Evolutionary conservation across 345 rosid genomes (phyloP).

Genomic region (Arabis hirsuta): DNA sequence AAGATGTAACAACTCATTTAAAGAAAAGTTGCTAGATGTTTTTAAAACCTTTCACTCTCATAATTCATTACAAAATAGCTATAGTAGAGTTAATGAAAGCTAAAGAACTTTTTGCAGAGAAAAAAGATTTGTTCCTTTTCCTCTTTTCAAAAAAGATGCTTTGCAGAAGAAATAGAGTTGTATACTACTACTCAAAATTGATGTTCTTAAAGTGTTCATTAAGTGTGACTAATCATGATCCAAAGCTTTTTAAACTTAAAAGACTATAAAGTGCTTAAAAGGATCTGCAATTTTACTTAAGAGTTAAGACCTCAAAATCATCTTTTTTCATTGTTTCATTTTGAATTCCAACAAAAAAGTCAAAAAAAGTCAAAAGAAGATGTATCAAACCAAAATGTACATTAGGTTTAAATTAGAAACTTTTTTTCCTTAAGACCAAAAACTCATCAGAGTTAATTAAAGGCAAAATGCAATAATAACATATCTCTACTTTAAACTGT

Average conservation of each 20-base stretch:
- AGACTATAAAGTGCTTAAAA: slow-evolving; percentile 17
- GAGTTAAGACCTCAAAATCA: slow-evolving; percentile 18
- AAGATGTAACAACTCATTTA: slow-evolving; percentile 24
- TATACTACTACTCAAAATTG: neutral
- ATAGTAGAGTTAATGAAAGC: slow-evolving; percentile 36
- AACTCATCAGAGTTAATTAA: slow-evolving; percentile 27
- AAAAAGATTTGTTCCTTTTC: slow-evolving; percentile 22
- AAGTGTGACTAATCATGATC: slow-evolving; percentile 38
- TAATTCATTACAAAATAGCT: slow-evolving; percentile 16
- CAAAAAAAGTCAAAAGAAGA: slow-evolving; percentile 32
- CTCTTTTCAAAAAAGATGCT: slow-evolving; percentile 30
- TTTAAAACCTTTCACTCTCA: slow-evolving; percentile 32
- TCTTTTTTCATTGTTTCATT: slow-evolving; percentile 24
- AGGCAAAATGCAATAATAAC: slow-evolving; percentile 25
- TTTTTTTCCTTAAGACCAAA: slow-evolving; percentile 4
- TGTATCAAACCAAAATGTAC: slow-evolving; percentile 34
- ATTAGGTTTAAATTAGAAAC: slow-evolving; percentile 18
- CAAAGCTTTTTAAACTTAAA: slow-evolving; percentile 12
- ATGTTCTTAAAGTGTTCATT: slow-evolving; percentile 23
- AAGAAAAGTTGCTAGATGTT: slow-evolving; percentile 28
- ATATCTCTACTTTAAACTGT: slow-evolving; percentile 23
- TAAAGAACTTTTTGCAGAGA: slow-evolving; percentile 38
- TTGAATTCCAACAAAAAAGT: slow-evolving; percentile 17
- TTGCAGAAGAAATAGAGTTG: slow-evolving; percentile 24
- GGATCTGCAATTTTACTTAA: slow-evolving; percentile 8